Evolutionary conservation across 352 stramenopile species (phyloP), one percentile per base, ranked within the genome.

Genomic region (Phytophthora multivora): DNA sequence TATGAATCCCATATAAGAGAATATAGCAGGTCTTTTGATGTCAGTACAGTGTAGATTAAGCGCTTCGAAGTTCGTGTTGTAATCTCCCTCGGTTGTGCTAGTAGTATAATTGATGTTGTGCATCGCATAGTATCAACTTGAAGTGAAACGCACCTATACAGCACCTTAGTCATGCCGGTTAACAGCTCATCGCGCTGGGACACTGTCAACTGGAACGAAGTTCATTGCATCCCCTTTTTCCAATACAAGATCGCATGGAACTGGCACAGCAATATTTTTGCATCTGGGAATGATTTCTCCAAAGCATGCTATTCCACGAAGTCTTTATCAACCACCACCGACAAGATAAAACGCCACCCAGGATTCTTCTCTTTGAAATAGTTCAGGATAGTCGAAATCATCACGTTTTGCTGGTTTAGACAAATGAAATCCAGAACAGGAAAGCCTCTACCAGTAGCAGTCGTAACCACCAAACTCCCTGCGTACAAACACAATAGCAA

Each of bases 351-450:
- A 40, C 2, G 45, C 15, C 11, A 3, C 30, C 46, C 56, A 71
- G 43, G 18, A 36, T 66, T 69, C 5, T 53, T 64, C 1, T 18
- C 8, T 15, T 76, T 76, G 41, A 75, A 63, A 21, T 66, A 63
- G 2, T 58, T 30, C 3, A 73, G 1, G 12, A 69, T 62, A 0
- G 25, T 1, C n/a, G 49, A 21, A 25, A 73, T 62, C 4, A 54
- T 66, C 3, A n/a, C n/a, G 0, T 49, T 43, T 39, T 58, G 58
- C 30, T 73, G 38, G 23, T 69, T 39, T 0, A 61, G 28, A 4
- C 47, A 28, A 0, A 73, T 11, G n/a, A 73, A 73, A 23, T 71
- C 66, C 2, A 66, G 11, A 4, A 68, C 39, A 30, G 66, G 56
- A 13, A 71, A 40, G 0, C 60, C 55, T 13, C 51, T 21, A 1